phyloP scores from a whole-genome alignment of 2,329 filamentous ascomycete species.

The Truncatella angustata region DNA sequence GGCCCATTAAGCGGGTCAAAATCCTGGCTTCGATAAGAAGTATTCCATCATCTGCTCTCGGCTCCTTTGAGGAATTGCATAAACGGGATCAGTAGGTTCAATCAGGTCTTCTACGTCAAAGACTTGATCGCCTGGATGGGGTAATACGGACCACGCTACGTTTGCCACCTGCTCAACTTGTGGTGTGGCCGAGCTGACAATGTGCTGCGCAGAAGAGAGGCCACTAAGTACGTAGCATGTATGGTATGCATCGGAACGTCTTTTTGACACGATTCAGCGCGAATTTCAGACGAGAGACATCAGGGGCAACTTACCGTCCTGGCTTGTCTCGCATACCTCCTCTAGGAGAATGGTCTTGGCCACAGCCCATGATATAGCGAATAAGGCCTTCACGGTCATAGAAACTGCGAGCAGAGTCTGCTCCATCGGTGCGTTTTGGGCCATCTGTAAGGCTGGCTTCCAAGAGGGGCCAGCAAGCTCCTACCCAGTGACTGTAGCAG shows the following conservation, averaged over 20 bases:
- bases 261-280: slow-evolving; percentile 30
- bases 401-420: slow-evolving; percentile 21
- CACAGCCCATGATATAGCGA: slow-evolving; percentile 86
- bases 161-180: slow-evolving; percentile 38
- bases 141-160: slow-evolving; percentile 38
- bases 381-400: slow-evolving; percentile 84
- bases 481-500: slow-evolving; percentile 98
- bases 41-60: slow-evolving; percentile 65
- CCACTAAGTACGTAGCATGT: slow-evolving; percentile 89
- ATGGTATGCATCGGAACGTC: slow-evolving; percentile 83
- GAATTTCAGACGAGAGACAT: neutral
- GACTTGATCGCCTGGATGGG: slow-evolving; percentile 56
- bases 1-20: slow-evolving; percentile 42
- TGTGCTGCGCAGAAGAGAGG: slow-evolving; percentile 77
- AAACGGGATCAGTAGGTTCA: slow-evolving; percentile 75
- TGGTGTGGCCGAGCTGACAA: slow-evolving; percentile 35
- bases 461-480: slow-evolving; percentile 88
- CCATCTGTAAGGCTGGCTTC: slow-evolving; percentile 70
- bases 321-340: slow-evolving; percentile 94
- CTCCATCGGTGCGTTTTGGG: slow-evolving; percentile 19
- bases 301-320: slow-evolving; percentile 63
- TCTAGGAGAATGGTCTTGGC: slow-evolving; percentile 67
- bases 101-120: slow-evolving; percentile 73
- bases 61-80: slow-evolving; percentile 72
- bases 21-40: slow-evolving; percentile 58